Base-by-base conservation (phyloP, 2,329 filamentous ascomycete species). In the Aureobasidium sp. region DNA sequence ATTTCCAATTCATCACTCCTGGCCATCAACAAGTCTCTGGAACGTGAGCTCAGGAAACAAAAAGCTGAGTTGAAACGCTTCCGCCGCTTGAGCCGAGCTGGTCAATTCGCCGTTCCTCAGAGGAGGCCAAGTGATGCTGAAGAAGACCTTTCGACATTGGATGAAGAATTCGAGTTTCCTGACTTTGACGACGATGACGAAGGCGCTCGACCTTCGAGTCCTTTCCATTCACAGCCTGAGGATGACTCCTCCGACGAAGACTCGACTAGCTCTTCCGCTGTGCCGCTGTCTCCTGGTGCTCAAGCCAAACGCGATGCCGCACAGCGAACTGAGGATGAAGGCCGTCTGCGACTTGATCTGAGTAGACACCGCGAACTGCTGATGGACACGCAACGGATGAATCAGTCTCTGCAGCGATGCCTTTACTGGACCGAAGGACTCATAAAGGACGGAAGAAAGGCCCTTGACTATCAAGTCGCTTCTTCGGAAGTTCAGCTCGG, bases 1-100 rank as follows among this genome's bases (percentile, higher is more conserved):
- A 99, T 99, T 65, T 96, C 89, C 61, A 99, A 99, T 70, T 94
- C 91, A 1, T 97, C 92, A 1, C 81, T 99, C 3, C 84, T 96
- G 61, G 94, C 94, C 44, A 97, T 99, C 76, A 99, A 99, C 71
- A 83, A 92, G 59, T 94, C 91, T 0, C 78, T 99, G 0, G 94
- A 99, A 75, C 85, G 91, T 29, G 91, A 97, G 71, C 82, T 99
- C 68, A 85, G 91, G 30, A 96, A 96, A 71, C 93, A 97, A 69
- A 93, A 89, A 41, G 84, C 89, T 1, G 94, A 99, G 71, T 73
- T 99, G 36, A 86, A 94, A 62, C 83, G 93, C 47, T 97, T 87
- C 72, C 85, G 90, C 57, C 85, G 94, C n/a, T 78, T 97, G 54
- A 95, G 90, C 42, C 84, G 93, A 25, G 86, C 90, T 0, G 91